Evolutionary conservation across 139 green algal genomes (phyloP).

Genomic region (Chlorella sp.): DNA sequence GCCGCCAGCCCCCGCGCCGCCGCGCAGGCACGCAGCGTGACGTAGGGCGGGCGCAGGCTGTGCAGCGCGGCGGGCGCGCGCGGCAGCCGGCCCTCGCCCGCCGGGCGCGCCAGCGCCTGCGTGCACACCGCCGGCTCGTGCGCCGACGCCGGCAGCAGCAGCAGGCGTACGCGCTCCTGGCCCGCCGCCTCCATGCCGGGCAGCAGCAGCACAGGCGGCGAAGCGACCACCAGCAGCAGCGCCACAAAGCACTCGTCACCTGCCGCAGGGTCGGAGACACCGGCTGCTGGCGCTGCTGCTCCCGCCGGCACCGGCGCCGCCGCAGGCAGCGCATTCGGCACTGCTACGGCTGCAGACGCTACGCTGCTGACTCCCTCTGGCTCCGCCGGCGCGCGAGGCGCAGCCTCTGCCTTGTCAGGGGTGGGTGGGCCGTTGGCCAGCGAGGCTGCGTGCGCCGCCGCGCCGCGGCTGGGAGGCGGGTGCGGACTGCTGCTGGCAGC

Average conservation of each 20-base stretch:
- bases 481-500: neutral
- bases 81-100: neutral
- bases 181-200: neutral
- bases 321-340: neutral
- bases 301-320: neutral
- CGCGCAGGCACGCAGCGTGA: neutral
- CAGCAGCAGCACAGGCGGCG: neutral
- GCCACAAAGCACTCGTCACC: neutral
- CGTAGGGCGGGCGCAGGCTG: slow-evolving; percentile 17
- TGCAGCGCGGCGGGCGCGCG: neutral
- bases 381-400: too few relatives aligned
- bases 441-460: neutral
- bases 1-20: neutral
- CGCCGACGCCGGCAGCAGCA: slow-evolving; percentile 11
- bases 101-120: neutral
- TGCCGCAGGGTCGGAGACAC: too few relatives aligned
- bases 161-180: slow-evolving; percentile 1
- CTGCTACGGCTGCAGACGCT: neutral
- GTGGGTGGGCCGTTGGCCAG: neutral
- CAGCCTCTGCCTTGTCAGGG: neutral
- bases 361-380: neutral
- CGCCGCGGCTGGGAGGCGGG: neutral
- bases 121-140: neutral
- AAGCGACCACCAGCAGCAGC: neutral
- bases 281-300: neutral